phyloP scores from a whole-genome alignment of 441 rosid genomes.

The Viola pubescens region DNA sequence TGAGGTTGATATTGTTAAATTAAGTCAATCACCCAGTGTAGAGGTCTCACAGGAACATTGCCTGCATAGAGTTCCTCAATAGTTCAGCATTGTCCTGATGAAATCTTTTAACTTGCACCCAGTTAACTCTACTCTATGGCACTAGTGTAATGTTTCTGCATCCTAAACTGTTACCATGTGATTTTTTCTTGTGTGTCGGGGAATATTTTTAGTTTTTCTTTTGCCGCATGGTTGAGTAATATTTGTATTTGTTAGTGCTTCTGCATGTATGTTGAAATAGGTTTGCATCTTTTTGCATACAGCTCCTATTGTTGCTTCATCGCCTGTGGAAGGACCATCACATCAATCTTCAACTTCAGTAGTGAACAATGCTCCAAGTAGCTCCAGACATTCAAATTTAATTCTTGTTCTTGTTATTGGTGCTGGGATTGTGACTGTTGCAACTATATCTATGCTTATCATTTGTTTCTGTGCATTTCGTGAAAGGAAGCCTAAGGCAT shows the following conservation, averaged over 20 bases:
- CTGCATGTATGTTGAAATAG: constrained; percentile 17
- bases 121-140: too few relatives aligned
- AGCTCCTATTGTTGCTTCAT: constrained; percentile 60
- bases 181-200: too few relatives aligned
- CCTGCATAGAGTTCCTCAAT: too few relatives aligned
- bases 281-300: constrained; percentile 26
- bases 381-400: constrained; percentile 49
- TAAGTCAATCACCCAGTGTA: too few relatives aligned
- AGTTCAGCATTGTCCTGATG: too few relatives aligned
- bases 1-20: neutral
- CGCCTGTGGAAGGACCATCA: constrained; percentile 46
- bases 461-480: constrained; percentile 55
- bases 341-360: constrained; percentile 38
- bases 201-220: too few relatives aligned
- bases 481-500: constrained; percentile 41
- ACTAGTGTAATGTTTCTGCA: too few relatives aligned
- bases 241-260: too few relatives aligned
- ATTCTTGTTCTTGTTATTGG: constrained; percentile 58
- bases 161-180: too few relatives aligned
- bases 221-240: too few relatives aligned
- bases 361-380: constrained; percentile 32
- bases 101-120: too few relatives aligned
- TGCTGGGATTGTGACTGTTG: constrained; percentile 49
- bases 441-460: constrained; percentile 47
- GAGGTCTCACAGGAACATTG: too few relatives aligned